A percentile compares a stretch with the other conserved stretches of the same genome.
Conservation (phyloP, 352 stramenopile genomes). For the Hyaloperonospora brassicae region DNA sequence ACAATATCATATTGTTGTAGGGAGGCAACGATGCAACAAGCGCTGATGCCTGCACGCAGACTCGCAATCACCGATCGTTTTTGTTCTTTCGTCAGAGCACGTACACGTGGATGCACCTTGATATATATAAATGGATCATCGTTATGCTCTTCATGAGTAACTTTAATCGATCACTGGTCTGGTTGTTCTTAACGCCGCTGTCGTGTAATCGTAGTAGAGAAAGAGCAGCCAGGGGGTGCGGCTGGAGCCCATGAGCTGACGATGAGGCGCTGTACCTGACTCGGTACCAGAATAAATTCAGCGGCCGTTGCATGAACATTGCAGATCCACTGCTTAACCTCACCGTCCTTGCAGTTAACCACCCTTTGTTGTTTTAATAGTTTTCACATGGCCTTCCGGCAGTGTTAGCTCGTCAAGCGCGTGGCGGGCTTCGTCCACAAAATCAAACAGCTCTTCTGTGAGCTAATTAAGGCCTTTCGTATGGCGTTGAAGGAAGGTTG, state of each 20-base stretch:
- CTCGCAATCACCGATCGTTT: not conserved
- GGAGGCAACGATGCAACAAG: too few species aligned
- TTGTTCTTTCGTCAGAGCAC: not conserved
- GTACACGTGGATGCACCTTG: not conserved
- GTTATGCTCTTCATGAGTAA: not conserved
- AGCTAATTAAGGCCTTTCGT: not conserved
- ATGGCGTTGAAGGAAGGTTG: not conserved
- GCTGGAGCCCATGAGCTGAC: not conserved
- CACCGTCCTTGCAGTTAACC: not conserved
- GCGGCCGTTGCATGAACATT: too few species aligned
- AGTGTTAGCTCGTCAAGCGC: too few species aligned
- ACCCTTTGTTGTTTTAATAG: not conserved
- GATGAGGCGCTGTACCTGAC: not conserved
- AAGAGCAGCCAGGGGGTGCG: not conserved
- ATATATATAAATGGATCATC: not conserved
- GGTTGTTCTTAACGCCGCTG: not conserved
- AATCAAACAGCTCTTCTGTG: too few species aligned
- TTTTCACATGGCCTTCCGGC: not conserved
- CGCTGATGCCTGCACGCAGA: not conserved
- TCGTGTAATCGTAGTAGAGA: not conserved
- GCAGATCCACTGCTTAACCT: not conserved
- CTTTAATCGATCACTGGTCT: not conserved
- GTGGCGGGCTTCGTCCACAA: too few species aligned
- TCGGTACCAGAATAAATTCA: not conserved
- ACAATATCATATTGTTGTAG: too few species aligned